Conservation (phyloP, 1,139 yeast genomes). For the Suzukiozyma palmioleophila region DNA sequence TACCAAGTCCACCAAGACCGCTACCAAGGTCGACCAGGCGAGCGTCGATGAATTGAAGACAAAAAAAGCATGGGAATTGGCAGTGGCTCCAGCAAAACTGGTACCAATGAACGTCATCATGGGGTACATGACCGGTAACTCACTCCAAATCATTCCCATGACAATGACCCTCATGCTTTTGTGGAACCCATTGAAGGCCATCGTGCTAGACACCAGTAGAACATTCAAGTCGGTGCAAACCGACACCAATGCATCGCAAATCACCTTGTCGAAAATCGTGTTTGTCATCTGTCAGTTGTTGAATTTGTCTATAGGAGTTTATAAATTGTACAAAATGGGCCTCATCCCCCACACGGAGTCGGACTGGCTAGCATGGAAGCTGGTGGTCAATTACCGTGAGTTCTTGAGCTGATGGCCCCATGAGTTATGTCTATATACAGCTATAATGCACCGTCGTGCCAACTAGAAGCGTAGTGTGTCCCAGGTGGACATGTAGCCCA, state of each 20-base stretch:
- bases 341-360: constrained; percentile 80
- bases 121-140: constrained; percentile 93
- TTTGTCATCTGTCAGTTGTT: constrained; percentile 58
- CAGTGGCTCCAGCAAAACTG: constrained; percentile 77
- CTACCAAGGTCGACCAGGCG: constrained; percentile 9
- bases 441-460: too few relatives aligned
- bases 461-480: too few relatives aligned
- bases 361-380: constrained; percentile 92
- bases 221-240: constrained; percentile 36
- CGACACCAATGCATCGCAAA: constrained; percentile 35
- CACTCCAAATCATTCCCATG: constrained; percentile 85
- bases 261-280: constrained; percentile 34
- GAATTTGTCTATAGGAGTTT: constrained; percentile 71
- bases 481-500: too few relatives aligned
- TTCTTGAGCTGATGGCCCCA: too few relatives aligned
- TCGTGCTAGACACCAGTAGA: constrained; percentile 49
- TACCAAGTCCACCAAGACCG: constrained; percentile 4
- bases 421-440: too few relatives aligned
- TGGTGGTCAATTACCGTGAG: constrained; percentile 22
- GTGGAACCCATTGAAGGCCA: constrained; percentile 71
- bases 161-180: constrained; percentile 87
- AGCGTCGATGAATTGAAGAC: constrained; percentile 39
- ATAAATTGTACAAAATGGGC: constrained; percentile 87
- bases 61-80: constrained; percentile 83
- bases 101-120: constrained; percentile 85